Percentiles rank a stretch among this genome's conserved stretches.
Conservation (phyloP, 2,329 filamentous ascomycete species). For the Epichloe sibirici region DNA sequence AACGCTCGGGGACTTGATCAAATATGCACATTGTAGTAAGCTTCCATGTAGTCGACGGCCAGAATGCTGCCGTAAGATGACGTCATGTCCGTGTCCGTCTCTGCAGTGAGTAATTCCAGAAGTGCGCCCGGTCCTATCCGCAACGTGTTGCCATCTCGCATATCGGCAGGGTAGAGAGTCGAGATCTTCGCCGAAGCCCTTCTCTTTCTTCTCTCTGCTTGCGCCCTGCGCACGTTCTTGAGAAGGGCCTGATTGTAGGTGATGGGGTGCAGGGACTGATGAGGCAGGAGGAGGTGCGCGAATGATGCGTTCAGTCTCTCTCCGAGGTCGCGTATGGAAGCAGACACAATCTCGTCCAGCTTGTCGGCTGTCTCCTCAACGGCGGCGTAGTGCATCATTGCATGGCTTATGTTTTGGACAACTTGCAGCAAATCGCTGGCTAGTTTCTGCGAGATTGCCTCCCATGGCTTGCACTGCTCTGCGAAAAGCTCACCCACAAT, state of each 20-base stretch:
- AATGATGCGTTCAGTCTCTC: slow-evolving; percentile 26
- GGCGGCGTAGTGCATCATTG: slow-evolving; percentile 8
- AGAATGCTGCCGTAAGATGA: slow-evolving; percentile 1
- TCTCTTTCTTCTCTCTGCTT: slow-evolving; percentile 5
- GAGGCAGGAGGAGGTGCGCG: slow-evolving; percentile 30
- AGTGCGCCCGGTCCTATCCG: neutral
- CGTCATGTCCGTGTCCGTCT: slow-evolving; percentile 2
- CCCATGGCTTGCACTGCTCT: slow-evolving; percentile 47
- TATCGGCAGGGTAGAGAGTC: slow-evolving; percentile 1
- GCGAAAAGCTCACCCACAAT: slow-evolving; percentile 47
- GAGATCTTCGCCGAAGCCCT: slow-evolving; percentile 1
- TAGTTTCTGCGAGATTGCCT: slow-evolving; percentile 23
- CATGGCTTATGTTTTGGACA: slow-evolving; percentile 2
- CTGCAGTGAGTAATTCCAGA: neutral
- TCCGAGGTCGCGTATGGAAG: slow-evolving; percentile 9
- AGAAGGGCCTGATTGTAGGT: slow-evolving; percentile 40
- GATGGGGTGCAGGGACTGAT: slow-evolving; percentile 32
- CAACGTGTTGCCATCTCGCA: neutral
- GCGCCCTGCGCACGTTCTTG: slow-evolving; percentile 21
- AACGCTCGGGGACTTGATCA: neutral
- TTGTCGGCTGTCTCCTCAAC: slow-evolving; percentile 8
- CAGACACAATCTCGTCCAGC: slow-evolving; percentile 8
- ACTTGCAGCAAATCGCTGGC: slow-evolving; percentile 5
- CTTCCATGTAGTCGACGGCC: slow-evolving; percentile 23
- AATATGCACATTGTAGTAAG: slow-evolving; percentile 26